These are phyloP conservation scores for Tylopilus rubrobrunneus DNA, from an alignment of 768 basidiomycete genomes.

Conservation along the genomic window DNA sequence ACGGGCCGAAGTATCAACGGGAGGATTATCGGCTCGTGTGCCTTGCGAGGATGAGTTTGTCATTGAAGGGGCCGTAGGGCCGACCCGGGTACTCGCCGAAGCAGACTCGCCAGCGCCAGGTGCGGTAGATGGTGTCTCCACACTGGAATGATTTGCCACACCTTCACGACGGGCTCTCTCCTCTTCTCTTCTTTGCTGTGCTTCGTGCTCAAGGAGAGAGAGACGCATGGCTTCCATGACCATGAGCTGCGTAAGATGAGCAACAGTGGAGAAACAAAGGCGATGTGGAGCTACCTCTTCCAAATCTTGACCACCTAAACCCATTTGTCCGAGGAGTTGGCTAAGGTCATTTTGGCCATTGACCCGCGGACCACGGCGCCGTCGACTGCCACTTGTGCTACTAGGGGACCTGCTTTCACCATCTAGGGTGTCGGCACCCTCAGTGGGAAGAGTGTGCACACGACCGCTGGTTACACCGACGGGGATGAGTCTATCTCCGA, in stretches of 20 bases:
- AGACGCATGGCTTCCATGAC: constrained; percentile 98
- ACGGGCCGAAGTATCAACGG: constrained; percentile 10
- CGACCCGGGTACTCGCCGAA: constrained; percentile 1
- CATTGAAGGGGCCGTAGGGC: constrained; percentile 2
- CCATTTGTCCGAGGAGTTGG: constrained; percentile 58
- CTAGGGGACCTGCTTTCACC: constrained; percentile 31
- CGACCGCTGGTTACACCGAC: constrained; percentile 93
- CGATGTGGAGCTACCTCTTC: constrained; percentile 67
- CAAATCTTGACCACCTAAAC: constrained; percentile 80
- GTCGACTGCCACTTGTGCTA: constrained; percentile 44
- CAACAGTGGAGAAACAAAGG: constrained; percentile 21
- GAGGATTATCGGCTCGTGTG: constrained; percentile 9
- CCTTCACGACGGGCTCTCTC: constrained; percentile 57
- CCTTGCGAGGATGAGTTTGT: constrained; percentile 2
- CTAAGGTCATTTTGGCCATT: constrained; percentile 54
- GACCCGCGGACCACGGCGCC: constrained; percentile 55
- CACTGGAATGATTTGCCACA: constrained; percentile 34
- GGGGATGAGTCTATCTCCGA: constrained; percentile 95
- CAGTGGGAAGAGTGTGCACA: constrained; percentile 62
- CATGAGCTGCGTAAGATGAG: constrained; percentile 66
- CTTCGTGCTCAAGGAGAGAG: constrained; percentile 91
- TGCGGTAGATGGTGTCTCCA: constrained; percentile 16
- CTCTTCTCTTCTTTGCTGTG: constrained; percentile 78
- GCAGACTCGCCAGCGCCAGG: constrained; percentile 4
- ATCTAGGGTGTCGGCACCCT: constrained; percentile 44